These are phyloP conservation scores for Trypanosoma rangeli DNA, from an alignment of 208 protist species.

Conservation along the genomic window DNA sequence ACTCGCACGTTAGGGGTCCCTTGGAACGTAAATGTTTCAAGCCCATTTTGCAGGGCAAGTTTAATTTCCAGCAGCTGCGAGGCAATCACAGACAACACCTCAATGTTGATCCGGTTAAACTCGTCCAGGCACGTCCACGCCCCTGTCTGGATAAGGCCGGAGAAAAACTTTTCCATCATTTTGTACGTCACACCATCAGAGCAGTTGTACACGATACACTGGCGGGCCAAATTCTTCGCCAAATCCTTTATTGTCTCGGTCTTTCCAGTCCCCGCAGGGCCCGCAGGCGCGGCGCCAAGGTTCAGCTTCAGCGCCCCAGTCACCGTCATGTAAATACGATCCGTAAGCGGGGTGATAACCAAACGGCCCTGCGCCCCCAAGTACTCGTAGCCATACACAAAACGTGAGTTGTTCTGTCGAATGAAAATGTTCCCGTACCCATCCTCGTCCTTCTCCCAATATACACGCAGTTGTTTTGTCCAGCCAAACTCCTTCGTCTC, in stretches of 20 bases:
- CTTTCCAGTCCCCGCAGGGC: constrained; percentile 97
- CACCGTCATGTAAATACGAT: constrained; percentile 98
- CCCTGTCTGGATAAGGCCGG: constrained; percentile 95
- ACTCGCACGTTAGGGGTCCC: constrained; percentile 95
- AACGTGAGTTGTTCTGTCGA: constrained; percentile 94
- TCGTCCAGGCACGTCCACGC: constrained; percentile 99
- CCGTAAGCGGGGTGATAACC: constrained; percentile 98
- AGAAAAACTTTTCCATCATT: constrained; percentile 99
- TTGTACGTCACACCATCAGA: constrained; percentile 97
- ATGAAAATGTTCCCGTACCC: constrained; percentile 94
- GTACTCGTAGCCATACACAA: constrained; percentile 98
- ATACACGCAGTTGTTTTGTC: constrained; percentile 97
- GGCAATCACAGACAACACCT: constrained; percentile 98
- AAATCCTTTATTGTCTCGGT: constrained; percentile 97
- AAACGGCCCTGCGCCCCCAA: constrained; percentile 95
- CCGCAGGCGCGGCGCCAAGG: constrained; percentile 93
- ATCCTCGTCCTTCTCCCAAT: constrained; percentile 94
- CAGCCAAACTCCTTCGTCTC: constrained; percentile 94
- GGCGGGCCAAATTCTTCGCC: constrained; percentile 94
- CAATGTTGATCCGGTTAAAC: constrained; percentile 99
- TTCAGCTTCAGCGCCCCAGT: constrained; percentile 95
- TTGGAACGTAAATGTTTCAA: constrained; percentile 93
- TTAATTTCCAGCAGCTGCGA: constrained; percentile 97
- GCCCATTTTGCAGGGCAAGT: constrained; percentile 90
- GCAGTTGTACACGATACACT: constrained; percentile 99